Conservation (phyloP, 257 asterid species). For the Lavandula angustifolia region DNA sequence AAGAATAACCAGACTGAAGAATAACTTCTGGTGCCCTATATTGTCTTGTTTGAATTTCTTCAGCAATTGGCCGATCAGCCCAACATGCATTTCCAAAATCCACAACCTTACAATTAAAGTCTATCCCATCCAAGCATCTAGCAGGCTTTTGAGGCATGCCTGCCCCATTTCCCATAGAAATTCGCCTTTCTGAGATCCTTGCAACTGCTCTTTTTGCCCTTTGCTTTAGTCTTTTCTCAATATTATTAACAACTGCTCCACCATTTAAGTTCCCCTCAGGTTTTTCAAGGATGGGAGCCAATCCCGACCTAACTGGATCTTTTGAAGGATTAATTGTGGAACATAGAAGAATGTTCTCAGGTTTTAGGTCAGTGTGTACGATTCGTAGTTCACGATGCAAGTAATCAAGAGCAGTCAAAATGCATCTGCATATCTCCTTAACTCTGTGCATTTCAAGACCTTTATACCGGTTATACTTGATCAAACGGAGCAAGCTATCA, state of each 20-base stretch:
- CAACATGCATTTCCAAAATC: slow-evolving; percentile 99
- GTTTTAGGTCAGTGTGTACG: slow-evolving; percentile 93
- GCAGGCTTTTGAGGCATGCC: slow-evolving; percentile 59
- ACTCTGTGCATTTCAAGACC: slow-evolving; percentile 80
- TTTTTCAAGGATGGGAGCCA: slow-evolving; percentile 75
- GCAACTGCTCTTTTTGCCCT: slow-evolving; percentile 97
- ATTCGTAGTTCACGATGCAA: slow-evolving; percentile 74
- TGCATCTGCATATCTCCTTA: slow-evolving; percentile 86
- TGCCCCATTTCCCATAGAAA: slow-evolving; percentile 60
- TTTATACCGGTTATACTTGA: slow-evolving; percentile 74
- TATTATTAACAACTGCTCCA: slow-evolving; percentile 49
- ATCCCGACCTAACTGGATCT: slow-evolving; percentile 77
- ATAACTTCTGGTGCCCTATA: slow-evolving; percentile 98
- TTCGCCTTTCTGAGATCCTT: slow-evolving; percentile 70
- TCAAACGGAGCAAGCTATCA: slow-evolving; percentile 78
- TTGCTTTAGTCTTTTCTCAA: slow-evolving; percentile 89
- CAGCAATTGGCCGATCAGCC: slow-evolving; percentile 79
- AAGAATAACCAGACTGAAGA: slow-evolving; percentile 83
- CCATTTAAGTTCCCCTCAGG: slow-evolving; percentile 80
- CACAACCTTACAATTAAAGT: slow-evolving; percentile 82
- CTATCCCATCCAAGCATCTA: slow-evolving; percentile 80
- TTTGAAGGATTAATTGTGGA: slow-evolving; percentile 84
- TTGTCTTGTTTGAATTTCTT: slow-evolving; percentile 96
- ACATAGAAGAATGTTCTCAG: slow-evolving; percentile 82
- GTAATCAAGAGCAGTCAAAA: slow-evolving; percentile 87